Percentiles rank a stretch among this genome's conserved stretches.
These are phyloP conservation scores for Saccharomycopsis synnaedendra DNA, from an alignment of 805 yeast genomes.

Conservation along the genomic window DNA sequence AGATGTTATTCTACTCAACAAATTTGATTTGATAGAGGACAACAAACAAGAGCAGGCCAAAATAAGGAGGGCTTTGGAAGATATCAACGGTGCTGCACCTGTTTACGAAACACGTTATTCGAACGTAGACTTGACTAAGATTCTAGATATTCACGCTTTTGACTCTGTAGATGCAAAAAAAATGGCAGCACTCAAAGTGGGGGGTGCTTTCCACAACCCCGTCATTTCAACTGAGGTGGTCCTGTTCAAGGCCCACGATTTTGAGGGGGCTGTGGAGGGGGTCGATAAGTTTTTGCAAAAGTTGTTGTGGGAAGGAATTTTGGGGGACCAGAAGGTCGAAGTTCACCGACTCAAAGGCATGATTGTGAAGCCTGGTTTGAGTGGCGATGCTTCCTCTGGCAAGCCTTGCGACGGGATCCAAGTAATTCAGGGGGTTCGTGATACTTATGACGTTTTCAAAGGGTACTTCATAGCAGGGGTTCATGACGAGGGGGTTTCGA, in stretches of 20 bases:
- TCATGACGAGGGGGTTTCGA: slow-evolving; percentile 26
- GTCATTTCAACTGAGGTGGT: slow-evolving; percentile 19
- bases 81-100: slow-evolving; percentile 62
- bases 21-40: slow-evolving; percentile 44
- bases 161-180: slow-evolving; percentile 30
- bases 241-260: neutral
- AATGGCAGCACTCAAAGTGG: slow-evolving; percentile 13
- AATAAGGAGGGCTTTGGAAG: slow-evolving; percentile 29
- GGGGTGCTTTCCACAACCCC: slow-evolving; percentile 34
- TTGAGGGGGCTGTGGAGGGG: slow-evolving; percentile 16
- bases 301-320: slow-evolving; percentile 61
- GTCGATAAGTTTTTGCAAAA: slow-evolving; percentile 59
- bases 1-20: slow-evolving; percentile 71
- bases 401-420: slow-evolving; percentile 19
- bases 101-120: slow-evolving; percentile 61
- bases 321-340: slow-evolving; percentile 38
- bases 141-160: slow-evolving; percentile 74
- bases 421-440: slow-evolving; percentile 86
- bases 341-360: slow-evolving; percentile 80
- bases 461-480: slow-evolving; percentile 23
- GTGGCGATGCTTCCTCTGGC: slow-evolving; percentile 10
- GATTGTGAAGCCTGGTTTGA: slow-evolving; percentile 26
- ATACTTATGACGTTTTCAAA: slow-evolving; percentile 72
- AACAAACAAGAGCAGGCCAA: slow-evolving; percentile 19
- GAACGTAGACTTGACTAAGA: slow-evolving; percentile 50